A percentile compares a stretch with the other conserved stretches of the same genome.
Evolutionary conservation across 2,329 filamentous ascomycete genomes (phyloP).

Genomic region (Colletotrichum kahawae): DNA sequence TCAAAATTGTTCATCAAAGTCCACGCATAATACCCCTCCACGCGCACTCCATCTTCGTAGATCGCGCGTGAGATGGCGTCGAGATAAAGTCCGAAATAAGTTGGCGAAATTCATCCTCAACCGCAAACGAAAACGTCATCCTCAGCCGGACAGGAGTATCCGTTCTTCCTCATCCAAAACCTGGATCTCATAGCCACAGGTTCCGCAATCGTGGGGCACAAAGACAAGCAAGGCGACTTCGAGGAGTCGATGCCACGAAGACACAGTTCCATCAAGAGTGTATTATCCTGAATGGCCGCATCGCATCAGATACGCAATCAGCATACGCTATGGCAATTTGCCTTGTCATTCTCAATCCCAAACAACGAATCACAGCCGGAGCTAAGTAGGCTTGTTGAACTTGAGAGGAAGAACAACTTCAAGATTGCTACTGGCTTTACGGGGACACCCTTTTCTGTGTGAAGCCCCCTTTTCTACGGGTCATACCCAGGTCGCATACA

Average conservation of each 20-base stretch:
- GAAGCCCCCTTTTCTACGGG: conserved; percentile 16
- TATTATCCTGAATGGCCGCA: conserved; percentile 8
- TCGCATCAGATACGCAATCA: conserved; percentile 25
- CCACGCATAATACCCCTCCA: conserved; percentile 40
- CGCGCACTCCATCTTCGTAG: conserved; percentile 32
- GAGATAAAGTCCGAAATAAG: conserved; percentile 26
- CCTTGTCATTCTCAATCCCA: conserved; percentile 18
- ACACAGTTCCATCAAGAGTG: conserved; percentile 28
- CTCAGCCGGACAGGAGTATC: conserved; percentile 17
- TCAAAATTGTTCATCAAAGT: conserved; percentile 40
- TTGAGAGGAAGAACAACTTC: conserved; percentile 3
- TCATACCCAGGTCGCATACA: conserved; percentile 31
- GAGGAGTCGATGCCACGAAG: neutral
- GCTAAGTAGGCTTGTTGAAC: neutral
- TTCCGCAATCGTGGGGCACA: conserved; percentile 24
- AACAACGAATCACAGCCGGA: neutral
- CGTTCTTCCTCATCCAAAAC: conserved; percentile 24
- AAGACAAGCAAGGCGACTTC: neutral
- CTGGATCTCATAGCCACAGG: neutral
- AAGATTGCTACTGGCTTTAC: conserved; percentile 27
- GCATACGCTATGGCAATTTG: conserved; percentile 25
- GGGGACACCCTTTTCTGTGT: conserved; percentile 24
- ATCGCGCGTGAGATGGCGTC: conserved; percentile 30
- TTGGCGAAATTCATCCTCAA: conserved; percentile 22
- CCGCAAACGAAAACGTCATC: conserved; percentile 15